These are phyloP conservation scores for Vigna trinervia DNA, from an alignment of 306 rosid genomes.

Conservation along the genomic window DNA sequence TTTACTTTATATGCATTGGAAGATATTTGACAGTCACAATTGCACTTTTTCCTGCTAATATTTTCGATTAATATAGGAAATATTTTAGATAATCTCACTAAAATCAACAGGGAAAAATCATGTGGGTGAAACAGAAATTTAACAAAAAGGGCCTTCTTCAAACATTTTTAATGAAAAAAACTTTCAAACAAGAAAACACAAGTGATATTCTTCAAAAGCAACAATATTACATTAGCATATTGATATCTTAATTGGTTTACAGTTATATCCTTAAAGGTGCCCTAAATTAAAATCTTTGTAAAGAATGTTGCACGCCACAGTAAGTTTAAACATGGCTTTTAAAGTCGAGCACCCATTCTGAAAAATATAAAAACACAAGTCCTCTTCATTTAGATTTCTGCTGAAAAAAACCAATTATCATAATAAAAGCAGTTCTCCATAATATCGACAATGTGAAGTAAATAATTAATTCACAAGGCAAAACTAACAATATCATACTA, in stretches of 20 bases:
- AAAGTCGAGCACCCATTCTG: neutral
- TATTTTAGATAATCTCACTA: neutral
- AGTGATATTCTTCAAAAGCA: too few species aligned
- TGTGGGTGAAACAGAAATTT: neutral
- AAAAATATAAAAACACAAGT: too few species aligned
- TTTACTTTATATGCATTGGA: slow-evolving; percentile 7
- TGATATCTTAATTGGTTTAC: neutral
- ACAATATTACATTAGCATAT: too few species aligned
- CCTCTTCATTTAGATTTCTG: too few species aligned
- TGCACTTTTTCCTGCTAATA: neutral
- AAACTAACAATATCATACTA: neutral
- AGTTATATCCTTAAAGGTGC: too few species aligned
- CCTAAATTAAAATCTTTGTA: neutral
- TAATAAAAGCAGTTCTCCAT: neutral
- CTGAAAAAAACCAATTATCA: too few species aligned
- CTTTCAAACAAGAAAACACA: neutral
- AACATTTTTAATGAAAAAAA: neutral
- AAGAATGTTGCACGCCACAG: neutral
- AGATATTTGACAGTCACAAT: neutral
- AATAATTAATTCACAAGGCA: neutral
- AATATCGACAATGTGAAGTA: neutral
- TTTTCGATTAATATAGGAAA: neutral
- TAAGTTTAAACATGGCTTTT: neutral
- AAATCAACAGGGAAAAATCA: neutral
- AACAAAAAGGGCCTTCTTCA: neutral